These are phyloP conservation scores for Colletotrichum australisinense DNA, from an alignment of 2,329 filamentous ascomycete genomes.

Conservation along the genomic window DNA sequence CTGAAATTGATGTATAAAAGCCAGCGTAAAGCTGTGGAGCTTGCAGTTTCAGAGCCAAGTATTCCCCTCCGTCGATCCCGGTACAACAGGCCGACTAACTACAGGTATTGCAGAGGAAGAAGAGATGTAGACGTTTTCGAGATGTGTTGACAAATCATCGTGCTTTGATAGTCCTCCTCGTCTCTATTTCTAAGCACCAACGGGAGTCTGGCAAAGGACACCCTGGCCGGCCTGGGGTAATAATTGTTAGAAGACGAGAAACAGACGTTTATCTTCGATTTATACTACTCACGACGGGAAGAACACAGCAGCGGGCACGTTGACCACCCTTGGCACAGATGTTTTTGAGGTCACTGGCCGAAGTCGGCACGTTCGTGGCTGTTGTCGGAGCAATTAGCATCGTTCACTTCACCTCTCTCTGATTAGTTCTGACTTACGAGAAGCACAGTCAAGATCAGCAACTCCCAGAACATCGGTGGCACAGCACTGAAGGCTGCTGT, in stretches of 20 bases:
- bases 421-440: constrained; percentile 40
- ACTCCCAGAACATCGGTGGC: constrained; percentile 70
- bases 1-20: neutral
- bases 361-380: constrained; percentile 49
- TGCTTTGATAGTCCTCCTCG: neutral
- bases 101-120: neutral
- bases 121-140: neutral
- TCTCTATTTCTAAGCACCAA: neutral
- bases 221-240: neutral
- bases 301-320: constrained; percentile 66
- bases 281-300: constrained; percentile 54
- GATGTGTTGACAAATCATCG: neutral
- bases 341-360: constrained; percentile 55
- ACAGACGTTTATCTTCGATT: neutral
- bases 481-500: constrained; percentile 65
- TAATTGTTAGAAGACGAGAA: neutral
- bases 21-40: neutral
- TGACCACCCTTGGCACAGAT: constrained; percentile 57
- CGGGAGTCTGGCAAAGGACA: neutral
- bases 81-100: neutral
- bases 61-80: too few relatives aligned
- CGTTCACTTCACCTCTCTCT: accelerated
- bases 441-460: constrained; percentile 65
- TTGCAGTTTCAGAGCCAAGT: neutral
- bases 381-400: neutral